phyloP scores from a whole-genome alignment of 805 yeast genomes.

The Zygosaccharomyces pseudorouxii region DNA sequence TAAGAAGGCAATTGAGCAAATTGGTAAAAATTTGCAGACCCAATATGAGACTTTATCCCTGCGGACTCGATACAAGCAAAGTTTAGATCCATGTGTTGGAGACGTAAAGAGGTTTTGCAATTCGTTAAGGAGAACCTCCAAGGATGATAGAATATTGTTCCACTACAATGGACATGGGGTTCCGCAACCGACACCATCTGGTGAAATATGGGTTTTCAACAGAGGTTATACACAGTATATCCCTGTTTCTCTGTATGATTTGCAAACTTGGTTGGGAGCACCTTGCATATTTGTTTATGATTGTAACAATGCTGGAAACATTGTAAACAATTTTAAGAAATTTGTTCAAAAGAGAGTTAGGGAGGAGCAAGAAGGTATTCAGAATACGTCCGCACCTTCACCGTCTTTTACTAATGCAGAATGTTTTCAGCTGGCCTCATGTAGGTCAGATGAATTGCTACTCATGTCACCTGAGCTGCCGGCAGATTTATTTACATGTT shows the following conservation, averaged over 20 bases:
- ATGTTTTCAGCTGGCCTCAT: conserved; percentile 91
- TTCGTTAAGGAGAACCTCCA: conserved; percentile 81
- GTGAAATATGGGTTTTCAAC: conserved; percentile 98
- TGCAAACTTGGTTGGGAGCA: conserved; percentile 97
- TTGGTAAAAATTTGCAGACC: conserved; percentile 80
- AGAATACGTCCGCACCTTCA: conserved; percentile 40
- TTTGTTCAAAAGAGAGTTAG: conserved; percentile 86
- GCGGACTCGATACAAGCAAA: conserved; percentile 84
- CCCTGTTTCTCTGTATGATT: conserved; percentile 90
- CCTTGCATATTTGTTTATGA: conserved; percentile 95
- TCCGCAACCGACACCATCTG: conserved; percentile 92
- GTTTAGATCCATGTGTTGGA: conserved; percentile 91
- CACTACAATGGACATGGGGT: conserved; percentile 99
- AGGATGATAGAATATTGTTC: conserved; percentile 87
- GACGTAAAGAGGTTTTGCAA: conserved; percentile 90
- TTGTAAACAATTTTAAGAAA: conserved; percentile 80
- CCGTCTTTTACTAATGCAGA: conserved; percentile 58
- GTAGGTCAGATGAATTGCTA: conserved; percentile 75
- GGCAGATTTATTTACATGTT: conserved; percentile 92
- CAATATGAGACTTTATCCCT: conserved; percentile 88
- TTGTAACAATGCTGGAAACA: conserved; percentile 91
- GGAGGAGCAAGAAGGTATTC: conserved; percentile 65
- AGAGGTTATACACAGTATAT: conserved; percentile 96
- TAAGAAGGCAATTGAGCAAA: conserved; percentile 84
- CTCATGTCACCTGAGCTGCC: conserved; percentile 95